Percentiles rank a stretch among this genome's conserved stretches.
These are phyloP conservation scores for Neurospora terricola DNA, from an alignment of 495 filamentous ascomycete species.

Conservation along the genomic window DNA sequence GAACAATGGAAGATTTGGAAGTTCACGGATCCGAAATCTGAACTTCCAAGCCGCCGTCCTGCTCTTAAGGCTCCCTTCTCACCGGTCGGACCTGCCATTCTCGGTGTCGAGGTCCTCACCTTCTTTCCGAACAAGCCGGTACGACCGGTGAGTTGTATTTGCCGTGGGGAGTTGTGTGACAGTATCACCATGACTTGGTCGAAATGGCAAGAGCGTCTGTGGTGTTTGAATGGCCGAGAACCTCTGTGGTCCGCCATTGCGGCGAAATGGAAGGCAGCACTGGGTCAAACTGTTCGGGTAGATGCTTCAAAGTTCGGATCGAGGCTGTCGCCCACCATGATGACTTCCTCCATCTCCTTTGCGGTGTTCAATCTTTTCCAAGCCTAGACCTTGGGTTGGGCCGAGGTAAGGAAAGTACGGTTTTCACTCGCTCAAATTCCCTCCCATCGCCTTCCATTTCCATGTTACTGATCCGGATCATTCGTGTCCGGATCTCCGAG, in stretches of 20 bases:
- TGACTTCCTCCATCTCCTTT: neutral
- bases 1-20: neutral
- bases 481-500: neutral
- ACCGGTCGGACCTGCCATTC: neutral
- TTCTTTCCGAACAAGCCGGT: neutral
- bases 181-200: neutral
- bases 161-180: neutral
- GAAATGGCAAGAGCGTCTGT: neutral
- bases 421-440: neutral
- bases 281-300: neutral
- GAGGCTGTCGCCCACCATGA: neutral
- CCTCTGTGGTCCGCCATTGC: neutral
- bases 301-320: neutral
- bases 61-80: neutral
- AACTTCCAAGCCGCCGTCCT: neutral
- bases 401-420: neutral
- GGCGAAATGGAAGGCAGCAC: neutral
- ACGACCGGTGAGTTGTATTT: neutral
- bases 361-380: neutral
- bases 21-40: neutral
- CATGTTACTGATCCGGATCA: neutral
- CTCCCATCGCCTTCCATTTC: neutral
- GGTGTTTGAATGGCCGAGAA: neutral
- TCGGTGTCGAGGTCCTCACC: neutral
- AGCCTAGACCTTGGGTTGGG: neutral